Evolutionary conservation across 129 eudicot genomes (phyloP), one percentile per base, ranked within the genome.

Genomic region (Chrysanthemum lavandulifolium): DNA sequence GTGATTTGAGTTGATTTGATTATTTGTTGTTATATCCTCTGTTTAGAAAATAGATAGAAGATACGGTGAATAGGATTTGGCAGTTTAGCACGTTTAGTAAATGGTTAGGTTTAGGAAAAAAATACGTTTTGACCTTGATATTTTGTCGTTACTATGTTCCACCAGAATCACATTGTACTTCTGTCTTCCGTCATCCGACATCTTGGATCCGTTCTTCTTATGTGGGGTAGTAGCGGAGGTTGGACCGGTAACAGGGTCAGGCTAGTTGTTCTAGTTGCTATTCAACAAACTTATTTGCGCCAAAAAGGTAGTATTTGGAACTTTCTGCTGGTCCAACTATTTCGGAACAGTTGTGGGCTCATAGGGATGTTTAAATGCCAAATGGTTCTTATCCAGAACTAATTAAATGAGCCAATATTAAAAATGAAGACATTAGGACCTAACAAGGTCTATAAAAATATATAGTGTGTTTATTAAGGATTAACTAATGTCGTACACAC

Each of bases 241-340:
- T 48, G 58, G 72, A 21, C 19, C 72, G 7, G 3, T 69, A 14
- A 36, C 4, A 53, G 62, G 50, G 48, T 15, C 10, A 14, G 49
- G 48, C 1, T 6, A 6, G 45, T 69, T 9, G 19, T 43, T 10
- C 3, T 3, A 19, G 43, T 15, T 0, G 31, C 9, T n/a, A 53
- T 2, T 40, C 47, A 50, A 69, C 50, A 21, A 40, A 56, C 54
- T 45, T 45, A 65, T 3, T 15, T 70, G 15, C 65, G 53, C 33
- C 23, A 52, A 33, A 31, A 63, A 31, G 47, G 54, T 57, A 13
- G 29, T 27, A 0, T 52, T 63, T 36, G 65, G 15, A 74, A 19
- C 78, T 64, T 64, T 52, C 21, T 61, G 61, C 11, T 14, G 43
- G 40, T 73, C 77, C 69, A 62, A 47, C 59, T 60, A 19, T 52